Base-by-base conservation (phyloP, 2,329 filamentous ascomycete genomes). In the Penicillium freii region DNA sequence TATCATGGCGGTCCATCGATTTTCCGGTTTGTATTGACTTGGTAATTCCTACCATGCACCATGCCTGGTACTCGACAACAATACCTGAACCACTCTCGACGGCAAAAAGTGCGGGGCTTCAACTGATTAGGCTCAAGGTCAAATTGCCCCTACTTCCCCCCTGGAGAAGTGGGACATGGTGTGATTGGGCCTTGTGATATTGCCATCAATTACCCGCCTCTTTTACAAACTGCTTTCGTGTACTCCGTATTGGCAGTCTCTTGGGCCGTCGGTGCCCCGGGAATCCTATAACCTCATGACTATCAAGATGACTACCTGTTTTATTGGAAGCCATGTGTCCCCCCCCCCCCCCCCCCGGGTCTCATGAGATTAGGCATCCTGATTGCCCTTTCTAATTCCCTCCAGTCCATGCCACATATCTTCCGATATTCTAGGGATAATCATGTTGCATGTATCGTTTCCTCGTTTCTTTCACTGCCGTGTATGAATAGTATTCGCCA, bases 401-500 rank as follows among this genome's bases (percentile, higher is more conserved):
- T 78, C 75, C 56, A 78, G 57, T 10, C 75, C 75, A 59, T 67
- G 71, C 19, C 75, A 57, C 17, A 69, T 66, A 66, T 71, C 47
- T 72, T 78, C 4, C 8, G 65, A 65, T 64, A 66, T 69, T 19
- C 63, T 62, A 15, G 80, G 80, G 57, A 81, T 77, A 4, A 74
- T 86, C 9, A 39, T 11, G n/a, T 39, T 83, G 71, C 87, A 87
- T 1, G 31, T 33, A 13, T 33, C 11, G 31, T 33, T 33, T 34
- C 3, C 33, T 34, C 6, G 81, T 80, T 23, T 83, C 78, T 51
- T 73, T 72, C 2, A 86, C 74, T 11, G 83, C 81, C 1, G 80
- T 75, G 72, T 86, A 87, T 67, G 86, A 76, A 64, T 81, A 82
- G 67, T 87, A 87, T 17, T 84, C 84, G 65, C 80, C 80, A 85